These are phyloP conservation scores for Rhynchosporium graminicola DNA, from an alignment of 2,329 filamentous ascomycete genomes.

Conservation along the genomic window DNA sequence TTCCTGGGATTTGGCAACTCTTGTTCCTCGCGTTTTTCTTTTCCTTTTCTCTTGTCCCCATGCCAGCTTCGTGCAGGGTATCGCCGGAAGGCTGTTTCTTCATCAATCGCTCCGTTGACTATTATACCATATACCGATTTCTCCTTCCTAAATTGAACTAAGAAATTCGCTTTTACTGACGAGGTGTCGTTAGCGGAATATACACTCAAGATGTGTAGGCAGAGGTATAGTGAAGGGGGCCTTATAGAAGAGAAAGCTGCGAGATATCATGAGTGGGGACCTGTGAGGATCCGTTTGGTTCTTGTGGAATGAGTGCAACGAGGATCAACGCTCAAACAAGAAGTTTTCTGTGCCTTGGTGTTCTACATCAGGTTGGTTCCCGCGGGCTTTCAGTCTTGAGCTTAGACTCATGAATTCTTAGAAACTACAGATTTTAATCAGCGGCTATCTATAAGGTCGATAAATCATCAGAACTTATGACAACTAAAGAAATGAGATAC, in stretches of 20 bases:
- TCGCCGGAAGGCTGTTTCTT: no score
- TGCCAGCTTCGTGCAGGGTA: no score
- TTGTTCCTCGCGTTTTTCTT: not conserved
- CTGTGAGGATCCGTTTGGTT: not conserved
- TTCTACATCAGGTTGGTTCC: no score
- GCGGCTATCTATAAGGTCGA: no score
- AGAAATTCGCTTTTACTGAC: not conserved
- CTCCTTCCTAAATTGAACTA: not conserved
- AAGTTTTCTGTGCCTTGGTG: no score
- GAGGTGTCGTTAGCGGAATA: not conserved
- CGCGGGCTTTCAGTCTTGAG: no score
- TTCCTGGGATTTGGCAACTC: not conserved
- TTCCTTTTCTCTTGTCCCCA: no score
- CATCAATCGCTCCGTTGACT: no score
- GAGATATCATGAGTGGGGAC: not conserved
- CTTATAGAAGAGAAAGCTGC: not conserved
- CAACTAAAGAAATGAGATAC: no score
- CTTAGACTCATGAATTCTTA: no score
- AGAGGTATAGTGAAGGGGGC: not conserved
- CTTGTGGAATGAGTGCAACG: not conserved
- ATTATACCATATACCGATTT: not conserved
- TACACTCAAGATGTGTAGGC: not conserved
- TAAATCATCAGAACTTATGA: no score
- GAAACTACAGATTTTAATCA: no score
- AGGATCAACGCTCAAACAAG: not conserved